Evolutionary conservation across 495 filamentous ascomycete species (phyloP), one percentile per base, ranked within the genome.

Genomic region (Penicillium macrosclerotiorum): DNA sequence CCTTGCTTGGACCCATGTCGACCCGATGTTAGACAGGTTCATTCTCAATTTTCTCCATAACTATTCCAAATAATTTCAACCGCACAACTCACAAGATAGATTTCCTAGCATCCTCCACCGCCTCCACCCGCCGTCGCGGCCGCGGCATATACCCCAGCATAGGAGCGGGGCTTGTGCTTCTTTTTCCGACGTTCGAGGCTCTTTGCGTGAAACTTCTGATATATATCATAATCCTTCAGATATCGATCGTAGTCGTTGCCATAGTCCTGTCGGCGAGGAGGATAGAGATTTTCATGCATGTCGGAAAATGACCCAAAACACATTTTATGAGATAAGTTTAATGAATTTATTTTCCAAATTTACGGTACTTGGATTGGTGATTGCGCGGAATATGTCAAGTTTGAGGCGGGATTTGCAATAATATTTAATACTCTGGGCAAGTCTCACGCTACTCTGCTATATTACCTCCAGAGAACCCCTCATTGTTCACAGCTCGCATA

Each of bases 251-350:
- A 37, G 30, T 51, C 31, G 12, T 40, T 33, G 42, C 44, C 31
- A 30, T 49, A 43, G 11, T 24, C 12, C 11, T 14, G 19, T 9
- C 39, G 38, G 9, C 37, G 29, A 4, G 46, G 37, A 12, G 50
- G 37, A n/a, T 37, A 38, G 16, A 22, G 37, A 8, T 50, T 38
- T 8, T 50, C 22, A 19, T 25, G 5, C 3, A 18, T 4, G 14
- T 13, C 19, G 14, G 25, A 8, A 1, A 27, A 29, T 2, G 18
- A 50, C 4, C 37, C 13, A 22, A 54, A 50, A 34, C 50, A 54
- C 50, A 57, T 57, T n/a, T n/a, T n/a, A n/a, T n/a, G n/a, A n/a
- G n/a, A 22, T 52, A 11, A n/a, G 7, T 4, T 20, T 22, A n/a
- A 27, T 5, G 33, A 36, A 3, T 36, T 3, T 35, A 18, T 14